phyloP scores from a whole-genome alignment of 306 rosid species.

The Notholithocarpus densiflorus region DNA sequence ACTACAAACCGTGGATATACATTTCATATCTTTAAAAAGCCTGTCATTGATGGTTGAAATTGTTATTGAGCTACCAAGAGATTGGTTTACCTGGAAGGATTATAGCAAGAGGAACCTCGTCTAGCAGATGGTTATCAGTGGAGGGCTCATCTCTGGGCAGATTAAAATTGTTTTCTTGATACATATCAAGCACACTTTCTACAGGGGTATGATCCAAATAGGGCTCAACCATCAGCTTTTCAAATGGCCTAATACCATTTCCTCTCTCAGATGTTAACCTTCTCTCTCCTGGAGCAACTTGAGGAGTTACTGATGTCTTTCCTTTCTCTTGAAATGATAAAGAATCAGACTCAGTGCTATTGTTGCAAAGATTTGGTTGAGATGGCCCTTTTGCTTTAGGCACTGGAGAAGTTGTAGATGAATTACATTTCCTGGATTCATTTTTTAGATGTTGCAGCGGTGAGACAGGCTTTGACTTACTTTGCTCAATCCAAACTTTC shows the following conservation, averaged over 20 bases:
- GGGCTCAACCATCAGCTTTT: neutral
- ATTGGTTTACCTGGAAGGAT: neutral
- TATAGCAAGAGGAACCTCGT: neutral
- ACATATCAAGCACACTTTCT: neutral
- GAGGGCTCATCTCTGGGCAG: neutral
- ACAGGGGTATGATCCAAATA: neutral
- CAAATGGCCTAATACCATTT: neutral
- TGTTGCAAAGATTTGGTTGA: neutral
- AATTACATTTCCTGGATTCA: too few species aligned
- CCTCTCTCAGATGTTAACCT: neutral
- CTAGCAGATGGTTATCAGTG: neutral
- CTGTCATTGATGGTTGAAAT: too few species aligned
- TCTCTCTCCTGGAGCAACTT: neutral
- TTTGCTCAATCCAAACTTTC: neutral
- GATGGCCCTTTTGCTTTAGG: neutral
- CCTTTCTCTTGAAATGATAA: neutral
- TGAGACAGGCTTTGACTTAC: too few species aligned
- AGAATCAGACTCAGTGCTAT: too few species aligned
- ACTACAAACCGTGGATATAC: too few species aligned
- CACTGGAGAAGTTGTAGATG: too few species aligned
- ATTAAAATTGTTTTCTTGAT: neutral
- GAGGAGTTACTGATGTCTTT: neutral
- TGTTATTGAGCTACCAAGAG: neutral
- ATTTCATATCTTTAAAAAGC: too few species aligned
- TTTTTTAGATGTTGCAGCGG: too few species aligned